phyloP scores from a whole-genome alignment of 2,329 filamentous ascomycete species.

The Aspergillus chevalieri region DNA sequence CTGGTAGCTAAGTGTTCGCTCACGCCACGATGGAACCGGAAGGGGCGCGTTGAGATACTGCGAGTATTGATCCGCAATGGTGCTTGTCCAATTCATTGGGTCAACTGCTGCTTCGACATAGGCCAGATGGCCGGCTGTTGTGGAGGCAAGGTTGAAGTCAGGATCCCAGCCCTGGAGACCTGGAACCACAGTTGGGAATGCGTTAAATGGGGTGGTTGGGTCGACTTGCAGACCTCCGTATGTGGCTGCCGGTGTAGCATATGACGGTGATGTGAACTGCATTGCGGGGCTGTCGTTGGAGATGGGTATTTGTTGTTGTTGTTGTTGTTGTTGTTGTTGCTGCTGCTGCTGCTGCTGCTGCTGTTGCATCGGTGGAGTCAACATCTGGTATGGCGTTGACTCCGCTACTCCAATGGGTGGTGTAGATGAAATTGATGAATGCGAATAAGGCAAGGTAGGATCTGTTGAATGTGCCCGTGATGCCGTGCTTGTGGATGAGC shows the following conservation, averaged over 20 bases:
- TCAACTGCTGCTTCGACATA: constrained; percentile 30
- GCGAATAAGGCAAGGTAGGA: constrained; percentile 19
- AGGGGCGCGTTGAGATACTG: constrained; percentile 43
- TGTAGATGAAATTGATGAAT: constrained; percentile 17
- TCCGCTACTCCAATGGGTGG: constrained; percentile 15
- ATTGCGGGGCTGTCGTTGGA: constrained; percentile 5
- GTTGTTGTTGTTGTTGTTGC: constrained; percentile 5
- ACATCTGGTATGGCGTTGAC: constrained; percentile 11
- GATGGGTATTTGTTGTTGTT: background rate
- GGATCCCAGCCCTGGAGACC: constrained; percentile 39
- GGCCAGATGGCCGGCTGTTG: constrained; percentile 29
- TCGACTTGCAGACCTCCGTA: constrained; percentile 27
- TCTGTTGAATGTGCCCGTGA: constrained; percentile 32
- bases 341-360: constrained; percentile 1
- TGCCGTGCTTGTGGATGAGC: constrained; percentile 22
- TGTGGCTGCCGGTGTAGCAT: constrained; percentile 14
- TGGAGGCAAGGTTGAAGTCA: constrained; percentile 33
- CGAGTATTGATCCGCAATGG: constrained; percentile 43
- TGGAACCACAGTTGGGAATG: constrained; percentile 35
- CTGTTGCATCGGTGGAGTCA: constrained; percentile 11
- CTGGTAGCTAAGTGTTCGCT: constrained; percentile 67
- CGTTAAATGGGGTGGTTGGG: constrained; percentile 33
- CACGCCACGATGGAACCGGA: constrained; percentile 45
- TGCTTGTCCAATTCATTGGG: constrained; percentile 38
- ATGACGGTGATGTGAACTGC: constrained; percentile 17